Evolutionary conservation across 257 asterid genomes (phyloP).

Genomic region (Capsicum chinense): DNA sequence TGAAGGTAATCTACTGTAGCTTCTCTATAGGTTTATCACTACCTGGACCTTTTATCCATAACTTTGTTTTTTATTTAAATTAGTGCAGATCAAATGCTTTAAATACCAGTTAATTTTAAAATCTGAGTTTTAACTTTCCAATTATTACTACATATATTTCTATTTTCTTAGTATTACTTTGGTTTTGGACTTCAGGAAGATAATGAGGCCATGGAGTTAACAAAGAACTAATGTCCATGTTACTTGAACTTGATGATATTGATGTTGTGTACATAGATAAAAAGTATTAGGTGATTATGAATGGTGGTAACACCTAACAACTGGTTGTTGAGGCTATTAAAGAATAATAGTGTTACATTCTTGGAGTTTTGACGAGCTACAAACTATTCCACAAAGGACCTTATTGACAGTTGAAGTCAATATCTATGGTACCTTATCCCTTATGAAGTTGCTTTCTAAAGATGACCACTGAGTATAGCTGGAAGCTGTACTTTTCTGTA

Average conservation of each 20-base stretch:
- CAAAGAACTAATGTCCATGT: slow-evolving; percentile 71
- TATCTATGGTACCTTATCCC: too few species aligned
- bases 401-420: too few species aligned
- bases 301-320: not conserved
- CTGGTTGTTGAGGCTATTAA: slow-evolving; percentile 1
- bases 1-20: not conserved
- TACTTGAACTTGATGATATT: slow-evolving; percentile 91
- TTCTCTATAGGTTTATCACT: not conserved
- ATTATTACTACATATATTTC: not conserved
- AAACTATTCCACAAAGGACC: too few species aligned
- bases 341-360: not conserved
- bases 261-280: slow-evolving; percentile 91
- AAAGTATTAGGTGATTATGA: slow-evolving; percentile 39
- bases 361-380: too few species aligned
- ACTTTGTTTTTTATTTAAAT: not conserved
- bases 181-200: slow-evolving; percentile 59
- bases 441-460: too few species aligned
- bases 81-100: not conserved
- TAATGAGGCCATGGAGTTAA: slow-evolving; percentile 94
- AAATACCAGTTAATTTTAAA: not conserved
- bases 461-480: too few species aligned
- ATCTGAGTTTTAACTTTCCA: not conserved
- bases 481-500: too few species aligned
- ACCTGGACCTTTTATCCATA: not conserved
- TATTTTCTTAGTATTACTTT: slow-evolving; percentile 12